phyloP scores from a whole-genome alignment of 2,329 filamentous ascomycete species.

The Plectosphaerella sp. region DNA sequence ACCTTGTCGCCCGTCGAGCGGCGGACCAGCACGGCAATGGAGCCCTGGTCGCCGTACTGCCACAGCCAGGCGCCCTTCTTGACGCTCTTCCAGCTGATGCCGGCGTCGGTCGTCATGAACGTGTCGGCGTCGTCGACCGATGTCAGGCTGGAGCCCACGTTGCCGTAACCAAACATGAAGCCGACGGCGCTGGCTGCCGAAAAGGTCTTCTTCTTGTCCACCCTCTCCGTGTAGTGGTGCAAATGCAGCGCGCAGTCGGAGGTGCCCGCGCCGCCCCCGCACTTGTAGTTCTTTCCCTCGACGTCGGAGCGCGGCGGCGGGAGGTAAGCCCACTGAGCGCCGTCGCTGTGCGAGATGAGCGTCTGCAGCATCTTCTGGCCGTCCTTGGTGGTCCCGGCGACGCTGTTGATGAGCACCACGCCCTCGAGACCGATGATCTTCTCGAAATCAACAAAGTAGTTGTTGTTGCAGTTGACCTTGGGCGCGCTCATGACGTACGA shows the following conservation, averaged over 20 bases:
- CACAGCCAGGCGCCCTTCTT: constrained; percentile 88
- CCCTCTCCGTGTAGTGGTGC: constrained; percentile 91
- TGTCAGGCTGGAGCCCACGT: constrained; percentile 71
- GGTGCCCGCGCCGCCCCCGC: constrained; percentile 53
- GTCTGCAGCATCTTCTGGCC: constrained; percentile 79
- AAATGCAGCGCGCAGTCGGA: constrained; percentile 82
- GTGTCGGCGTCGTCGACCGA: constrained; percentile 73
- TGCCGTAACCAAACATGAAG: constrained; percentile 85
- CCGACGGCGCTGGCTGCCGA: constrained; percentile 86
- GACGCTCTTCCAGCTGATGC: constrained; percentile 78
- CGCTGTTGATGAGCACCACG: constrained; percentile 80
- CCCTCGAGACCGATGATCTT: constrained; percentile 92
- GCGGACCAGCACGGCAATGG: constrained; percentile 82
- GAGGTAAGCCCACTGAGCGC: constrained; percentile 78
- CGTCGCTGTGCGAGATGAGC: constrained; percentile 95
- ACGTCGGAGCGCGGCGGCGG: constrained; percentile 66
- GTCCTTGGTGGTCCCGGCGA: constrained; percentile 66
- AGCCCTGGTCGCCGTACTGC: constrained; percentile 95
- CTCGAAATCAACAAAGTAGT: constrained; percentile 89
- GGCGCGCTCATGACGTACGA: constrained; percentile 83
- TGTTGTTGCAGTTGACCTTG: constrained; percentile 73
- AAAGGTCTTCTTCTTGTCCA: constrained; percentile 77
- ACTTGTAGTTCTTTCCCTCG: constrained; percentile 68
- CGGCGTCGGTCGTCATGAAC: constrained; percentile 88
- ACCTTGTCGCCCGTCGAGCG: constrained; percentile 63